These are phyloP conservation scores for Cystofilobasidium bisporidii DNA, from an alignment of 768 basidiomycete species.

Conservation along the genomic window DNA sequence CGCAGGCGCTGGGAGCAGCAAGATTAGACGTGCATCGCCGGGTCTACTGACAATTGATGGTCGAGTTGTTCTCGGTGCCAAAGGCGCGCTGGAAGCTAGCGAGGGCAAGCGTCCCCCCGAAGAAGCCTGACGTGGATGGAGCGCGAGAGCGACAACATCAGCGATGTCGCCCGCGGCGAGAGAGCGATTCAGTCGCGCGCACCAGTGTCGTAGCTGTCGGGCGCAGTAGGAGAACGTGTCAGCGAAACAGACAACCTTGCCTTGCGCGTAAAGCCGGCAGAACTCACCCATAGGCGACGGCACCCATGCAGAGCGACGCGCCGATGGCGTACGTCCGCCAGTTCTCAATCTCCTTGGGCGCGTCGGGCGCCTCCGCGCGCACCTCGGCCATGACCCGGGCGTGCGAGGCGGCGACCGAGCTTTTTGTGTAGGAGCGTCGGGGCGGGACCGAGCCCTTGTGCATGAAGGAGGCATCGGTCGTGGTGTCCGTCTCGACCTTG, in stretches of 20 bases:
- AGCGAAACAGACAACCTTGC: too few species aligned
- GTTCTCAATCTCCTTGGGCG: conserved; percentile 14
- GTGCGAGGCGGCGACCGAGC: conserved; percentile 10
- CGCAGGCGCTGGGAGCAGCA: too few species aligned
- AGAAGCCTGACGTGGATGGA: conserved; percentile 47
- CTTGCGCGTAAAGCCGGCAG: too few species aligned
- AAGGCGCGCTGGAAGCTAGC: conserved; percentile 46
- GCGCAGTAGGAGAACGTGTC: too few species aligned
- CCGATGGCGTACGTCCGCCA: conserved; percentile 7
- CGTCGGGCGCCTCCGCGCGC: not conserved
- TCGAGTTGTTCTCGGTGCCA: conserved; percentile 36
- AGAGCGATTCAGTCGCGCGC: not conserved
- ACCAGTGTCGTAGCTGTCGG: conserved; percentile 22
- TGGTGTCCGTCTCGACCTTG: not conserved
- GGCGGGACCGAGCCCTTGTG: not conserved
- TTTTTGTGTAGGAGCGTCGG: not conserved
- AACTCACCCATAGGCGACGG: conserved; percentile 20
- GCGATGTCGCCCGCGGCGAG: not conserved
- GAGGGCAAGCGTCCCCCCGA: conserved; percentile 45
- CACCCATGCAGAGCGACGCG: conserved; percentile 12
- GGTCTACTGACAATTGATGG: conserved; percentile 32
- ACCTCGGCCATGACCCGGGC: conserved; percentile 7
- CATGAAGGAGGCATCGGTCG: conserved; percentile 2
- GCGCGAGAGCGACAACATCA: not conserved
- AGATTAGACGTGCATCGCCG: too few species aligned